Evolutionary conservation across 2,329 filamentous ascomycete species (phyloP).

Genomic region (Penicillium janthinellum): DNA sequence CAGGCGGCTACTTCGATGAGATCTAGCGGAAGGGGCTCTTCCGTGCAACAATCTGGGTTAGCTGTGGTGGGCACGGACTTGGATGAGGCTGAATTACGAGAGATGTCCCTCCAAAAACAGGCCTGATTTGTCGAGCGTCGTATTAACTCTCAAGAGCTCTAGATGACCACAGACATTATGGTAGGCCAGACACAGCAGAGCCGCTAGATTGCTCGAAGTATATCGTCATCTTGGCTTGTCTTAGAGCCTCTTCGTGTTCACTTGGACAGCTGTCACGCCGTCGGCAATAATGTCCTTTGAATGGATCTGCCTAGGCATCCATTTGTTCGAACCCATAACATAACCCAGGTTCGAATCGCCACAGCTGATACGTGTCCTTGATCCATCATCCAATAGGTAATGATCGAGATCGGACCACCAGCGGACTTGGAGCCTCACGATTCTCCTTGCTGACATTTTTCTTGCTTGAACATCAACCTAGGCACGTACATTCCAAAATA

Average conservation of each 20-base stretch:
- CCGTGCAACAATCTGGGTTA: neutral
- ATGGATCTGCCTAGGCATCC: no score
- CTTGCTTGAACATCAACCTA: neutral
- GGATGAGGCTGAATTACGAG: neutral
- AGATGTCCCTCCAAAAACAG: neutral
- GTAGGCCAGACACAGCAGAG: constrained; percentile 2
- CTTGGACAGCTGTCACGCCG: neutral
- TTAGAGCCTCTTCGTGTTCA: constrained; percentile 2
- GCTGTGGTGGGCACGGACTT: neutral
- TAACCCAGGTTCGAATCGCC: neutral
- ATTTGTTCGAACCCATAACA: neutral
- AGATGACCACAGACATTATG: neutral
- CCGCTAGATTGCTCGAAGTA: constrained; percentile 9
- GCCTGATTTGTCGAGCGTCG: neutral
- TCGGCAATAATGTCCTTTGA: neutral
- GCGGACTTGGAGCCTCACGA: constrained; percentile 13
- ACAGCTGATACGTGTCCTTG: neutral
- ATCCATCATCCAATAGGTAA: neutral
- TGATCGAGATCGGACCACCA: neutral
- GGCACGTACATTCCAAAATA: neutral
- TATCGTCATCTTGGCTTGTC: neutral
- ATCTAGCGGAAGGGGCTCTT: neutral
- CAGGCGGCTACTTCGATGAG: neutral
- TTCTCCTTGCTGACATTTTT: constrained; percentile 5
- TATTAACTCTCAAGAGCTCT: neutral